Evolutionary conservation across 352 stramenopile species (phyloP).

Genomic region (Phytophthora crassamura): DNA sequence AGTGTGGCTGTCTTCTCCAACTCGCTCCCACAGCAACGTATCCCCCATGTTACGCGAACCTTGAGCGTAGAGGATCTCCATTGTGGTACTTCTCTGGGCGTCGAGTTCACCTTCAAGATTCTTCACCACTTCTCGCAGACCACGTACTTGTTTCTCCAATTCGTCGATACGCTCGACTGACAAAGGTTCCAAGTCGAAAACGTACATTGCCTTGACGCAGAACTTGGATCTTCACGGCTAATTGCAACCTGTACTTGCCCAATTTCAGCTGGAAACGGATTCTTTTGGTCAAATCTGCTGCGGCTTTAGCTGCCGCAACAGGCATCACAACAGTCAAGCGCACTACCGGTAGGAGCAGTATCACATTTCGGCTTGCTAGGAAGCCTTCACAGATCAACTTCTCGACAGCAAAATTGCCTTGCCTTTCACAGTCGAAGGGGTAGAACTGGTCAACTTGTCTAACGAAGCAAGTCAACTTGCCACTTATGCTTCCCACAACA

Average conservation of each 20-base stretch:
- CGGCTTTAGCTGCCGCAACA: too few relatives aligned
- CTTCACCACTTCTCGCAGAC: constrained; percentile 1
- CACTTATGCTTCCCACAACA: too few relatives aligned
- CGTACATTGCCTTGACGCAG: neutral
- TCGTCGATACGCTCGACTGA: too few relatives aligned
- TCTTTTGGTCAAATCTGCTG: neutral
- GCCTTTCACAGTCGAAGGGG: too few relatives aligned
- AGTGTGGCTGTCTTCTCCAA: neutral
- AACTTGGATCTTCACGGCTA: constrained; percentile 1
- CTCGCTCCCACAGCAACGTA: neutral
- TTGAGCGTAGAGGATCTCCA: neutral
- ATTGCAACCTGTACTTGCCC: neutral
- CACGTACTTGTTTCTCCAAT: neutral
- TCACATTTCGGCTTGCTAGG: too few relatives aligned
- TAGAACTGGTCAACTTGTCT: too few relatives aligned
- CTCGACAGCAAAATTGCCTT: too few relatives aligned
- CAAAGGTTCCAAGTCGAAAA: constrained; percentile 2
- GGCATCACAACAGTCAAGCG: too few relatives aligned
- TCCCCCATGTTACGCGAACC: neutral
- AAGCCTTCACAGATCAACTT: too few relatives aligned
- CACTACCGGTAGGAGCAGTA: too few relatives aligned
- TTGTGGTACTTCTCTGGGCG: too few relatives aligned
- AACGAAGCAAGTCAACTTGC: too few relatives aligned
- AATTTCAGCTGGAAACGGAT: neutral
- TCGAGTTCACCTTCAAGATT: neutral